Base-by-base conservation (phyloP, 179 eudicot species). In the Spinacia oleracea region DNA sequence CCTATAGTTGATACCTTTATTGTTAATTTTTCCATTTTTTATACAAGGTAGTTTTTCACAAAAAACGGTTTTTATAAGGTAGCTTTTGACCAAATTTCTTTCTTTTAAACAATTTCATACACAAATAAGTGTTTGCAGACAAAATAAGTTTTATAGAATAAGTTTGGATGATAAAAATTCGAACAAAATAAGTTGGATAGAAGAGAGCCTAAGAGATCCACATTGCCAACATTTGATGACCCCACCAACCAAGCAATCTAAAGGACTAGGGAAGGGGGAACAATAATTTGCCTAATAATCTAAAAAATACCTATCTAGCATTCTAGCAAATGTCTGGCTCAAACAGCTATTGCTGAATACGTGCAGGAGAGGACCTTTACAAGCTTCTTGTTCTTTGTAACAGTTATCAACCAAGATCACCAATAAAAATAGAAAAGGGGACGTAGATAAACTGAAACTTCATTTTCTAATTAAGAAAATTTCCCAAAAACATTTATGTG, bases 351-450 rank as follows among this genome's bases (percentile, higher is more conserved):
- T 25, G 10, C 65, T 29, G 64, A 50, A 55, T 65, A 20, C 23
- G n/a, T 34, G 5, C 20, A 58, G 21, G 46, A 59, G 48, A 51
- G 9, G 50, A 46, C 34, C 23, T 68, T 68, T 18, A 12, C 23
- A 73, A 31, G 74, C 66, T 32, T 74, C n/a, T 20, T 25, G 42
- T 29, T 79, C 69, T 10, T 32, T 66, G 60, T 67, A 23, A 55
- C 14, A 21, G 12, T 18, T 23, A 58, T 40, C 42, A 70, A 70
- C 38, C 20, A 6, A 48, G 4, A 2, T 72, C 62, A 45, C 18
- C 29, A 56, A 23, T 23, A 45, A 68, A 69, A 59, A 66, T 53
- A 38, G 18, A n/a, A 58, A 31, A 56, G 46, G 45, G 56, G 16
- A 56, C 16, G 21, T 23, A 20, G 42, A 68, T 12, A 21, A 12